A percentile compares a stretch with the other conserved stretches of the same genome.
phyloP scores from a whole-genome alignment of 106 monocot genomes.

The Apostasia shenzhenica region DNA sequence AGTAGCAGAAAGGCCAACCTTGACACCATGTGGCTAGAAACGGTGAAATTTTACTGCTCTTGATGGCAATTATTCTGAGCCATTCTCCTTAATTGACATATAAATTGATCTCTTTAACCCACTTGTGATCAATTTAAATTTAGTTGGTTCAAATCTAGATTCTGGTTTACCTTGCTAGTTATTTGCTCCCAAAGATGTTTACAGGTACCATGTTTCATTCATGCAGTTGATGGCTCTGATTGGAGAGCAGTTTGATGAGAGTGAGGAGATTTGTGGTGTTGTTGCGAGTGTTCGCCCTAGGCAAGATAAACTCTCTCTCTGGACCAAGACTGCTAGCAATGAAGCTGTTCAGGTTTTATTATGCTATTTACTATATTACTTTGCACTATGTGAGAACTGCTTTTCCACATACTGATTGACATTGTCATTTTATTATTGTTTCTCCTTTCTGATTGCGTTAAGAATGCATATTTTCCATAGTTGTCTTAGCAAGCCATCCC shows the following conservation, averaged over 20 bases:
- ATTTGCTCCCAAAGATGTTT: no score
- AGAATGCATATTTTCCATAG: no score
- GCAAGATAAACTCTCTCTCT: constrained; percentile 85
- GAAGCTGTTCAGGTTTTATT: constrained; percentile 88
- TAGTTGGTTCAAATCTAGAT: neutral
- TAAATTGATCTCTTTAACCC: neutral
- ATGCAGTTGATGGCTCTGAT: constrained; percentile 92
- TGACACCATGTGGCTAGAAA: constrained; percentile 95
- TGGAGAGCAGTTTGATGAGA: constrained; percentile 97
- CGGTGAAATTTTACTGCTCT: constrained; percentile 20
- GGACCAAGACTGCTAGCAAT: constrained; percentile 91
- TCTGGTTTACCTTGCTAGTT: no score
- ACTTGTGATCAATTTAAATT: neutral
- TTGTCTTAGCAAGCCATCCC: no score
- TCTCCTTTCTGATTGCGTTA: no score
- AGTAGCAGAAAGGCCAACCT: constrained; percentile 61
- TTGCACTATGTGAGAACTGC: neutral
- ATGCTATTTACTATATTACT: neutral
- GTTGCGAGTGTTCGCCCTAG: constrained; percentile 90
- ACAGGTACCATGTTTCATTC: neutral
- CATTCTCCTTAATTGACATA: neutral
- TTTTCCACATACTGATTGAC: no score
- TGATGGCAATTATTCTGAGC: no score
- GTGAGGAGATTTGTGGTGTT: constrained; percentile 90
- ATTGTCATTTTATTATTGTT: no score